Percentiles rank a stretch among this genome's conserved stretches.
Conservation (phyloP, 108 stramenopile genomes). For the Pseudonitzschia pungens region DNA sequence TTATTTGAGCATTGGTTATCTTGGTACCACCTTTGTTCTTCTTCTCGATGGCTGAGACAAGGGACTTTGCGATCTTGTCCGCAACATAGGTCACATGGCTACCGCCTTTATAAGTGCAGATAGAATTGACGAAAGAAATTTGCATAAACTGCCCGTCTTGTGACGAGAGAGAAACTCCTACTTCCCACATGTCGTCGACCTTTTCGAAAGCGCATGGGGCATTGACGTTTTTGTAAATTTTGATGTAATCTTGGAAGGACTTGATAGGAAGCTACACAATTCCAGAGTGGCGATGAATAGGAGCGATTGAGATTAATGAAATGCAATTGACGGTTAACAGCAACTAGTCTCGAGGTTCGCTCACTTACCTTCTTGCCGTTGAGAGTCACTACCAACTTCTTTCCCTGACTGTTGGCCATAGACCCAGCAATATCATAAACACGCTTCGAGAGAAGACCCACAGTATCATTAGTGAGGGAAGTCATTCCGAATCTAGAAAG, state of each 20-base stretch:
- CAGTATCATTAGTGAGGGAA: constrained; percentile 86
- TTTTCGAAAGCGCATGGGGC: constrained; percentile 81
- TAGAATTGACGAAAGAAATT: constrained; percentile 97
- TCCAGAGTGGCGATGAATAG: background rate
- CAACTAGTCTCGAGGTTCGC: background rate
- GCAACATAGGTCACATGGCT: constrained; percentile 90
- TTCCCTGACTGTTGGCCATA: constrained; percentile 82
- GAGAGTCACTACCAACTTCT: constrained; percentile 85
- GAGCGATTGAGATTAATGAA: background rate
- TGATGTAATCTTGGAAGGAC: constrained; percentile 91
- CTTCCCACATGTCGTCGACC: constrained; percentile 93
- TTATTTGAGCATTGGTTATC: constrained; percentile 89
- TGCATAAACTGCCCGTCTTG: constrained; percentile 88
- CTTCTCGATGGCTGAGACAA: constrained; percentile 73
- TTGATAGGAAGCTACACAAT: constrained; percentile 60
- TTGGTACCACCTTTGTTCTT: constrained; percentile 93
- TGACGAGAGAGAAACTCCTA: constrained; percentile 73
- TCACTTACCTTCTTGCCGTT: constrained; percentile 77
- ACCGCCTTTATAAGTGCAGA: constrained; percentile 96
- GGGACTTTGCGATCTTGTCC: constrained; percentile 76
- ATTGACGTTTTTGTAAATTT: constrained; percentile 86
- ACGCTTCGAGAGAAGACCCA: constrained; percentile 88
- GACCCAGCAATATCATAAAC: constrained; percentile 99
- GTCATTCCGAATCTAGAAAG: constrained; percentile 92
- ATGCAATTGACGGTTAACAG: background rate